phyloP scores from a whole-genome alignment of 2,329 filamentous ascomycete species.

The Aspergillus latus region DNA sequence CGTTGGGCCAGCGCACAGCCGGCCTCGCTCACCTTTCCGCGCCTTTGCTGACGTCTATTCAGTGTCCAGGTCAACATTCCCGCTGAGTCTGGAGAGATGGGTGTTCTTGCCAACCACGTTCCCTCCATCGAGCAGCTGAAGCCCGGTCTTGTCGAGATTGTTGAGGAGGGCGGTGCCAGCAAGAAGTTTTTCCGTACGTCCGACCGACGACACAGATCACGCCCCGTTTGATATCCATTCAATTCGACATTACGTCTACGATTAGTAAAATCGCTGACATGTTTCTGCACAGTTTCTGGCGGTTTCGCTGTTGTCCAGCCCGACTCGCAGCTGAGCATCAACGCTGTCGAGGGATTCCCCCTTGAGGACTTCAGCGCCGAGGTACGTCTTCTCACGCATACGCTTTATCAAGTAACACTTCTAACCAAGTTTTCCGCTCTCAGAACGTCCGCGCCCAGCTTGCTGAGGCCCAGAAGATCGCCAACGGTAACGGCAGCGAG shows the following conservation, averaged over 20 bases:
- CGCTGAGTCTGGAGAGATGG: slow-evolving; percentile 98
- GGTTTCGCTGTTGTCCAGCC: slow-evolving; percentile 97
- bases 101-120: slow-evolving; percentile 98
- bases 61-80: slow-evolving; percentile 96
- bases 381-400: slow-evolving; percentile 39
- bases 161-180: slow-evolving; percentile 82
- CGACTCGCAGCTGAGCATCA: slow-evolving; percentile 93
- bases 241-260: slow-evolving; percentile 1
- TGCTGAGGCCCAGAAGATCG: slow-evolving; percentile 93
- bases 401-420: background rate
- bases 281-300: slow-evolving; percentile 69
- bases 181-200: slow-evolving; percentile 98
- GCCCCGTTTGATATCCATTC: background rate
- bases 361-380: slow-evolving; percentile 96
- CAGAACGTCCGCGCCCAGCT: slow-evolving; percentile 83
- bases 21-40: slow-evolving; percentile 11
- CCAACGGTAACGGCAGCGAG: slow-evolving; percentile 85
- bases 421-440: slow-evolving; percentile 8
- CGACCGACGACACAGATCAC: slow-evolving; percentile 17
- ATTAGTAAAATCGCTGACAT: slow-evolving; percentile 20
- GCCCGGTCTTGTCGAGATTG: slow-evolving; percentile 90
- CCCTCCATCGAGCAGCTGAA: slow-evolving; percentile 98
- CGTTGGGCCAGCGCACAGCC: slow-evolving; percentile 14
- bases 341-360: slow-evolving; percentile 92
- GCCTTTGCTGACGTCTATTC: slow-evolving; percentile 55